These are phyloP conservation scores for Lepidium campestre DNA, from an alignment of 441 rosid species.

Conservation along the genomic window DNA sequence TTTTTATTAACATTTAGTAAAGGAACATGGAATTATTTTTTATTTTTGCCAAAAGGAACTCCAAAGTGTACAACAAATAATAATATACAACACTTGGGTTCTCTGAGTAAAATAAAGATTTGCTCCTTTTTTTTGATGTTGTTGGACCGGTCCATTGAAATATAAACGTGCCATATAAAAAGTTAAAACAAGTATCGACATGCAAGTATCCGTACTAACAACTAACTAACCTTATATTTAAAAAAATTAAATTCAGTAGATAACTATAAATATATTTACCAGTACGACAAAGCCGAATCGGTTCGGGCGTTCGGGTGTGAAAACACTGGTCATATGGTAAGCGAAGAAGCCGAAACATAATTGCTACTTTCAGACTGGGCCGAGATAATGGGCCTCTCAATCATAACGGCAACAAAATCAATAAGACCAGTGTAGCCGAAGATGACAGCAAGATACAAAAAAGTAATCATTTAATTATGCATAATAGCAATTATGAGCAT, in stretches of 20 bases:
- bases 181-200: too few relatives aligned
- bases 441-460: not conserved
- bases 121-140: not conserved
- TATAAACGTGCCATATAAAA: not conserved
- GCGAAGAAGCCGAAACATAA: not conserved
- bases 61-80: not conserved
- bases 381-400: not conserved
- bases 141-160: conserved; percentile 3
- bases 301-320: not conserved
- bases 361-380: not conserved
- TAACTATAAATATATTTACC: not conserved
- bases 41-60: not conserved
- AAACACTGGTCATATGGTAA: not conserved
- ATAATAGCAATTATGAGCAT: not conserved
- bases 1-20: not conserved
- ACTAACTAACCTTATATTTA: not conserved
- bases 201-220: not conserved
- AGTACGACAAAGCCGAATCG: not conserved
- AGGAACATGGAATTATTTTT: not conserved
- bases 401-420: not conserved
- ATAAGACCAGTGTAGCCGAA: not conserved
- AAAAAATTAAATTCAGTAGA: not conserved
- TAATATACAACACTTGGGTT: not conserved
- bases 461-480: not conserved
- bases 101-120: not conserved